Percentiles rank a stretch among this genome's conserved stretches.
Conservation (phyloP, 1,139 yeast genomes). For the Candida sp. region DNA sequence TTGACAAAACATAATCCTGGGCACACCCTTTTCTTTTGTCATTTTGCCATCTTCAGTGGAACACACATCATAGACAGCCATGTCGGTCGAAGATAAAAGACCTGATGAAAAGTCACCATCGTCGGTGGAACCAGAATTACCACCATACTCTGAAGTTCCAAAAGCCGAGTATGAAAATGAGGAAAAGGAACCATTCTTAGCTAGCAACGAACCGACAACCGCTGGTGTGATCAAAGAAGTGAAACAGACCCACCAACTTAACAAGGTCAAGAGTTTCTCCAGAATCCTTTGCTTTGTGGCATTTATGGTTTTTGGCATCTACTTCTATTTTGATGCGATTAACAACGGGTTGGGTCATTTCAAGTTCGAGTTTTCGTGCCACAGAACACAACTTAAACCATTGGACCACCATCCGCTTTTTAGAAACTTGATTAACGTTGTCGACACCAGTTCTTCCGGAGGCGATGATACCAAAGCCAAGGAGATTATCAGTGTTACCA, state of each 20-base stretch:
- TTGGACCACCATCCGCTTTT: conserved; percentile 8
- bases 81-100: conserved; percentile 2
- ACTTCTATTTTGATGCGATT: background rate
- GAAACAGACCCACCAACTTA: background rate
- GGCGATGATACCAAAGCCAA: conserved; percentile 7
- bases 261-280: background rate
- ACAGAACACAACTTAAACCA: background rate
- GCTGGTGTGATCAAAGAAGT: background rate
- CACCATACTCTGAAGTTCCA: conserved; percentile 2
- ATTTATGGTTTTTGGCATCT: background rate
- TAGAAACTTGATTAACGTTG: conserved; percentile 9
- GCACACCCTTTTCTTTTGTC: background rate
- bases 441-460: conserved; percentile 2
- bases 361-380: background rate
- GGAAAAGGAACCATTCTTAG: background rate
- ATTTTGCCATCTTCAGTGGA: background rate
- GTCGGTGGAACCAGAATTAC: background rate
- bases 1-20: background rate
- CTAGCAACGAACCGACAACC: background rate
- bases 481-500: conserved; percentile 29
- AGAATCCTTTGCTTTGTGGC: background rate
- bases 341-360: background rate
- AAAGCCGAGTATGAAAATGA: background rate
- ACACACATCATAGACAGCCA: background rate
- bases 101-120: background rate